These are phyloP conservation scores for Vaccinium macrocarpon DNA, from an alignment of 148 eudicot genomes.

Conservation along the genomic window DNA sequence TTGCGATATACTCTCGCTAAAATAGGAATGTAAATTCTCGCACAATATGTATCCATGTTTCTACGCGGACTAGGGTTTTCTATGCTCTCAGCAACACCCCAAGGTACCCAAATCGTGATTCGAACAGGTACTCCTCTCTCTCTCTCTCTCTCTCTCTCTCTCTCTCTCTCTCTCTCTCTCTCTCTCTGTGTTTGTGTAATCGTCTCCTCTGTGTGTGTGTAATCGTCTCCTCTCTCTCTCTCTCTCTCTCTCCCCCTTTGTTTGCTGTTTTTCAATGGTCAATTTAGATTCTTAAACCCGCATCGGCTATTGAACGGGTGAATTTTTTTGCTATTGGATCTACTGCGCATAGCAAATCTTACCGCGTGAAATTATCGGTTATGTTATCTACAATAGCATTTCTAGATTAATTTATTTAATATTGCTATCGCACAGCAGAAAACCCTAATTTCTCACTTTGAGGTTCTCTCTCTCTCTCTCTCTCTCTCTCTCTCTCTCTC, in stretches of 20 bases:
- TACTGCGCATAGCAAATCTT: neutral
- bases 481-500: neutral
- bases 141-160: too few relatives aligned
- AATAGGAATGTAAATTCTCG: neutral
- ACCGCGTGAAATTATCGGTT: neutral
- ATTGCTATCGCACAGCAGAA: neutral
- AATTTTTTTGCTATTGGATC: neutral
- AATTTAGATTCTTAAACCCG: neutral
- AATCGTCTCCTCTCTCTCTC: neutral
- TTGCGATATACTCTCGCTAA: too few relatives aligned
- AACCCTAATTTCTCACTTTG: slow-evolving; percentile 1
- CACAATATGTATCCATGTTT: neutral
- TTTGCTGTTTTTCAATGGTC: neutral
- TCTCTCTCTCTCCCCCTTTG: too few relatives aligned
- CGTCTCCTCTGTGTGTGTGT: neutral
- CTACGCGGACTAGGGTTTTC: neutral
- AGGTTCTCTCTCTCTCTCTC: neutral
- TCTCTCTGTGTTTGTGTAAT: too few relatives aligned
- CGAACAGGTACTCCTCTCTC: neutral
- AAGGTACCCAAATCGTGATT: neutral
- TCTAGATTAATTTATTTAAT: neutral
- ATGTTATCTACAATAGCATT: neutral
- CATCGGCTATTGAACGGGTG: neutral
- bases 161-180: too few relatives aligned
- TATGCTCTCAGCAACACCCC: neutral